Conservation (phyloP, 129 eudicot species). For the Lactuca saligna region DNA sequence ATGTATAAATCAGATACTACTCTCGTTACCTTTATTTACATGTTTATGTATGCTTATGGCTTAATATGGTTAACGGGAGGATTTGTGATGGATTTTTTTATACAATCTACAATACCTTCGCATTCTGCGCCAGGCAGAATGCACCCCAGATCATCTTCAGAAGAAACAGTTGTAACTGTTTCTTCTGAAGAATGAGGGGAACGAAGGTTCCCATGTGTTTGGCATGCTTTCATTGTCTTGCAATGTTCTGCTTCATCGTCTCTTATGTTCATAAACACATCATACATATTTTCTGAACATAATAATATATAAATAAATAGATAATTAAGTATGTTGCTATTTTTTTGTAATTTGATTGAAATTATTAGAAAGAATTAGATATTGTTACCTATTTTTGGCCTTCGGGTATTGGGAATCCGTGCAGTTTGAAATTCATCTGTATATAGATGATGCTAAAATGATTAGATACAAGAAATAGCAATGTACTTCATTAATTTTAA, state of each 20-base stretch:
- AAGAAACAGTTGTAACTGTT: slow-evolving; percentile 19
- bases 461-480: not conserved
- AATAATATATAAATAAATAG: not conserved
- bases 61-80: slow-evolving; percentile 21
- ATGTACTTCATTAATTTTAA: not conserved
- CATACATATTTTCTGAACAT: slow-evolving; percentile 83
- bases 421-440: slow-evolving; percentile 86
- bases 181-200: slow-evolving; percentile 75
- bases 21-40: not conserved
- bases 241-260: slow-evolving; percentile 99
- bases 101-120: slow-evolving; percentile 91
- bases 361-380: not conserved
- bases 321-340: not conserved
- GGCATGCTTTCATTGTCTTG: slow-evolving; percentile 99
- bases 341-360: not conserved
- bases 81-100: slow-evolving; percentile 63
- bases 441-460: not conserved
- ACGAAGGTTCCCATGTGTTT: slow-evolving; percentile 82
- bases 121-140: slow-evolving; percentile 57
- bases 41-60: slow-evolving; percentile 6
- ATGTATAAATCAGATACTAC: slow-evolving; percentile 4
- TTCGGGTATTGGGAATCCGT: slow-evolving; percentile 74
- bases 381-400: slow-evolving; percentile 74
- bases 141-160: slow-evolving; percentile 62
- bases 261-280: slow-evolving; percentile 88